Percentiles rank a stretch among this genome's conserved stretches.
Evolutionary conservation across 140 eudicot genomes (phyloP).

Genomic region (Flaveria floridana): DNA sequence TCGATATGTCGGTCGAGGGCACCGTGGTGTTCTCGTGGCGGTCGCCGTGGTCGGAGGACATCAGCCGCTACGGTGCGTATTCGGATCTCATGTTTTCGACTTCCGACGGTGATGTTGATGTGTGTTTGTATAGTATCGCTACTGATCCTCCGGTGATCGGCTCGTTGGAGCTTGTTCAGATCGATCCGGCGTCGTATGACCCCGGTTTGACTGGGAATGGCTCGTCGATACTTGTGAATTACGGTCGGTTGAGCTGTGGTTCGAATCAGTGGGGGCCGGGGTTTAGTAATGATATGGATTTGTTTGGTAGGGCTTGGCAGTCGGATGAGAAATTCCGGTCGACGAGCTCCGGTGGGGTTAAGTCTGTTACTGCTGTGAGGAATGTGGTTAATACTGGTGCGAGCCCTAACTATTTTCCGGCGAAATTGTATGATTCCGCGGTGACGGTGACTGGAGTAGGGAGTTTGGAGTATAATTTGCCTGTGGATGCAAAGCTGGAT

Average conservation of each 20-base stretch:
- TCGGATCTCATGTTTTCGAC: slow-evolving; percentile 72
- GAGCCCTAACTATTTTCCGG: slow-evolving; percentile 76
- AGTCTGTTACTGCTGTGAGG: slow-evolving; percentile 50
- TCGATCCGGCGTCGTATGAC: slow-evolving; percentile 65
- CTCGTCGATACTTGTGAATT: slow-evolving; percentile 65
- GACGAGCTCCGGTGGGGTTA: slow-evolving; percentile 25
- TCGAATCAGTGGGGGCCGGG: slow-evolving; percentile 95
- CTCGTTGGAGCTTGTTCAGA: slow-evolving; percentile 60
- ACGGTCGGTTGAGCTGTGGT: slow-evolving; percentile 75
- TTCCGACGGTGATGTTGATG: slow-evolving; percentile 53
- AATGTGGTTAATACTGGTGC: slow-evolving; percentile 39
- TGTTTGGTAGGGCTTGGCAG: slow-evolving; percentile 78
- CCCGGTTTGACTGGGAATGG: slow-evolving; percentile 41
- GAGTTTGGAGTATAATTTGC: slow-evolving; percentile 62
- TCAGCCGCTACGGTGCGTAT: slow-evolving; percentile 68
- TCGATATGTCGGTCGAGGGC: slow-evolving; percentile 76
- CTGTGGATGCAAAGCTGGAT: slow-evolving; percentile 88
- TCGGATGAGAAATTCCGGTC: slow-evolving; percentile 53
- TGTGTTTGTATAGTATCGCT: slow-evolving; percentile 88
- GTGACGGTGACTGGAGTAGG: slow-evolving; percentile 47
- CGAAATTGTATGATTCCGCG: slow-evolving; percentile 68
- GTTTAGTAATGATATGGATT: slow-evolving; percentile 70
- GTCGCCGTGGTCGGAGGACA: slow-evolving; percentile 79
- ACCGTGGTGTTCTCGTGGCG: slow-evolving; percentile 78
- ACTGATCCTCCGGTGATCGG: slow-evolving; percentile 91